Conservation (phyloP, 345 rosid genomes). For the Bretschneidera sinensis region DNA sequence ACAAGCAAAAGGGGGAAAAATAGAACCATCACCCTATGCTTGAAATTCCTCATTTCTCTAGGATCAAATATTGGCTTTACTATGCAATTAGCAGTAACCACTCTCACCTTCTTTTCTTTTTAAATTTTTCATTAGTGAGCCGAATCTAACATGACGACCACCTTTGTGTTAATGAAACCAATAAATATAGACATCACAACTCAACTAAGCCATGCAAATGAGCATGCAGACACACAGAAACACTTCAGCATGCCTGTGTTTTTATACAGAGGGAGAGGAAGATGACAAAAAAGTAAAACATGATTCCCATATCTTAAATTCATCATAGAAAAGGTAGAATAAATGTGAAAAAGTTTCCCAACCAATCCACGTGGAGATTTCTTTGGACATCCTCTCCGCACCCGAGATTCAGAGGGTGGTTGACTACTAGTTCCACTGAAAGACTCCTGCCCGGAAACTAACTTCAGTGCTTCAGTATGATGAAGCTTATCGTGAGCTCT, state of each 20-base stretch:
- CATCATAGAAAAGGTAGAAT: background rate
- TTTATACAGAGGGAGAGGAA: background rate
- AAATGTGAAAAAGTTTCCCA: constrained; percentile 15
- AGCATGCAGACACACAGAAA: background rate
- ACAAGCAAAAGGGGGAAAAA: too few species aligned
- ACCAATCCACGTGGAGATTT: constrained; percentile 35
- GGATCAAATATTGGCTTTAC: too few species aligned
- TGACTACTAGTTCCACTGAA: constrained; percentile 19
- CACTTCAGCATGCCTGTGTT: background rate
- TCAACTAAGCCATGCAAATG: constrained; percentile 1
- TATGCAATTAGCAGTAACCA: too few species aligned
- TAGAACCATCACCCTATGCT: too few species aligned
- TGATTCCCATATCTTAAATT: background rate
- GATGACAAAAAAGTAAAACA: background rate
- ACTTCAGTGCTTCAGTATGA: constrained; percentile 16
- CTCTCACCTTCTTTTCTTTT: too few species aligned
- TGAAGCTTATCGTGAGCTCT: constrained; percentile 20
- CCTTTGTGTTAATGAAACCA: background rate
- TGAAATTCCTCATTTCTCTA: too few species aligned
- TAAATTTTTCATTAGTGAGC: too few species aligned
- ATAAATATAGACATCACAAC: constrained; percentile 1
- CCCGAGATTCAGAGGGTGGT: constrained; percentile 30
- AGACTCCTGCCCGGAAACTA: constrained; percentile 24
- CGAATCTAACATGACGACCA: background rate
- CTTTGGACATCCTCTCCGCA: constrained; percentile 35